These are phyloP conservation scores for Leptographium lundbergii DNA, from an alignment of 2,329 filamentous ascomycete genomes.

Conservation along the genomic window DNA sequence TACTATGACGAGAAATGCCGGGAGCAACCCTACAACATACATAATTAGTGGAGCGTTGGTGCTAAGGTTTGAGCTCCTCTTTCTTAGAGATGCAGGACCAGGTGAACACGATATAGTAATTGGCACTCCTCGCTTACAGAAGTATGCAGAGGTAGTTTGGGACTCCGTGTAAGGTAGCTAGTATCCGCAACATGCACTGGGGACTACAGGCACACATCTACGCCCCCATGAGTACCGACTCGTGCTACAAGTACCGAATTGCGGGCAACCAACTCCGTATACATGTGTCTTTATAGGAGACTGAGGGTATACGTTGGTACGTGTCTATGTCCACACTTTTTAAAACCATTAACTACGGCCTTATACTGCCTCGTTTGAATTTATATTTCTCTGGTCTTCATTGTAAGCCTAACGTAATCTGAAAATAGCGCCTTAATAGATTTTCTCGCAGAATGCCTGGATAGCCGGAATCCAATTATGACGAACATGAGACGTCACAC, in stretches of 20 bases:
- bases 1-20: background rate
- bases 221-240: slow-evolving; percentile 52
- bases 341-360: too few species aligned
- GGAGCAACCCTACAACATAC: background rate
- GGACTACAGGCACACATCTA: slow-evolving; percentile 52
- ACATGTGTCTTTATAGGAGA: too few species aligned
- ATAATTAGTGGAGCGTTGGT: background rate
- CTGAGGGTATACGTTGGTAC: too few species aligned
- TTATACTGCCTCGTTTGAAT: too few species aligned
- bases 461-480: too few species aligned
- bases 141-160: background rate
- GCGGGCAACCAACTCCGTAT: slow-evolving; percentile 58
- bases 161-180: background rate
- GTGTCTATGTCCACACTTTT: too few species aligned
- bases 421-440: too few species aligned
- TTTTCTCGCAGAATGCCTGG: too few species aligned
- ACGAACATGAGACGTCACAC: too few species aligned
- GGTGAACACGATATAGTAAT: background rate
- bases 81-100: background rate
- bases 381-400: too few species aligned
- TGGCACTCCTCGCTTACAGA: background rate
- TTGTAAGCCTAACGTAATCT: too few species aligned
- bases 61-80: background rate
- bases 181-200: too few species aligned
- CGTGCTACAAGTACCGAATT: slow-evolving; percentile 57